A percentile compares a stretch with the other conserved stretches of the same genome.
These are phyloP conservation scores for Cyclotella distinguenda DNA, from an alignment of 108 stramenopile genomes.

Conservation along the genomic window DNA sequence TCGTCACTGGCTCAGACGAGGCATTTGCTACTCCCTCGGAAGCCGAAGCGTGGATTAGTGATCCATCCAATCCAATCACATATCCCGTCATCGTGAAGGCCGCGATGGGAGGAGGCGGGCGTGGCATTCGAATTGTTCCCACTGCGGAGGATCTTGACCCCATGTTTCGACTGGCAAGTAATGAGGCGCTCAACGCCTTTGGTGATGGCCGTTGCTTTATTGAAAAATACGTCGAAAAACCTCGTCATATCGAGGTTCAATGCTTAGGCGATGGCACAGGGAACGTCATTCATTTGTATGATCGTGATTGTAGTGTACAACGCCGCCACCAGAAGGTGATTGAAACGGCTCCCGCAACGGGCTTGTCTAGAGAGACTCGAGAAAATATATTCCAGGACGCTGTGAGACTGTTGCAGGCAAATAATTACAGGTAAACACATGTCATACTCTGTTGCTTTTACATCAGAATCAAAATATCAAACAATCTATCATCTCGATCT, in stretches of 20 bases:
- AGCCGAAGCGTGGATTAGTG: slow-evolving; percentile 76
- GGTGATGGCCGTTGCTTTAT: slow-evolving; percentile 94
- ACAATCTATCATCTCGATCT: neutral
- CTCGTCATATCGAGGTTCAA: slow-evolving; percentile 97
- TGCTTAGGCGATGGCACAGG: slow-evolving; percentile 93
- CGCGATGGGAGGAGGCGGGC: slow-evolving; percentile 93
- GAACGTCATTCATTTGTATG: slow-evolving; percentile 89
- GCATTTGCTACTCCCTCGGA: slow-evolving; percentile 81
- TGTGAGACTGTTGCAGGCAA: slow-evolving; percentile 56
- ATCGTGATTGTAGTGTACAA: slow-evolving; percentile 97
- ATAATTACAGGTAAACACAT: slow-evolving; percentile 66
- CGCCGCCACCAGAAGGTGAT: slow-evolving; percentile 98
- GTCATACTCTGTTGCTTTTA: neutral
- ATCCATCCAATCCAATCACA: slow-evolving; percentile 67
- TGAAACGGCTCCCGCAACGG: slow-evolving; percentile 91
- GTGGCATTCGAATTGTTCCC: slow-evolving; percentile 93
- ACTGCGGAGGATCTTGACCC: slow-evolving; percentile 65
- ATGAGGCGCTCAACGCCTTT: slow-evolving; percentile 90
- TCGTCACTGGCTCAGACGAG: slow-evolving; percentile 88
- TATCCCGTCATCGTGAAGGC: slow-evolving; percentile 98
- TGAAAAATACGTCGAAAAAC: slow-evolving; percentile 90
- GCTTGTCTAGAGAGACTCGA: slow-evolving; percentile 68
- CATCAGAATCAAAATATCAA: too few species aligned
- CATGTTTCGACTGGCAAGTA: slow-evolving; percentile 71
- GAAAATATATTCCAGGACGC: slow-evolving; percentile 81